Evolutionary conservation across 75 land plant genomes (phyloP).

Genomic region (Cunninghamia lanceolata): DNA sequence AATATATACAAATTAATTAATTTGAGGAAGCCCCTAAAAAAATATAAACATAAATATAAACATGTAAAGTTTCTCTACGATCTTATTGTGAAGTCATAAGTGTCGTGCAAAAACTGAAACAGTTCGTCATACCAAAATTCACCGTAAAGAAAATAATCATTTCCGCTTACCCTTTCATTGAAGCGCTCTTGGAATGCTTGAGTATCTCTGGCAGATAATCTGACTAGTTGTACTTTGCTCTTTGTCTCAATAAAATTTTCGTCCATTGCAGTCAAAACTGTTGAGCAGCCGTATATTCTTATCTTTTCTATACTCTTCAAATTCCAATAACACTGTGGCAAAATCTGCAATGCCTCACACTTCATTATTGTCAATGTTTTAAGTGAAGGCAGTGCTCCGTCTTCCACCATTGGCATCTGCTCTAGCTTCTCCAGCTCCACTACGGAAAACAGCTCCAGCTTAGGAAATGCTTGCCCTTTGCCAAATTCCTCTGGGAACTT

Average conservation of each 20-base stretch:
- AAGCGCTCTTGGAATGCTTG: neutral
- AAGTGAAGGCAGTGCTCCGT: neutral
- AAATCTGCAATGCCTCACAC: too few species aligned
- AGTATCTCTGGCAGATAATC: neutral
- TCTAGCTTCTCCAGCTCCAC: too few species aligned
- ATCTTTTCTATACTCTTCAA: neutral
- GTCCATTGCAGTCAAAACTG: neutral
- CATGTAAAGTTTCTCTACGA: too few species aligned
- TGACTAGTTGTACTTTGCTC: neutral
- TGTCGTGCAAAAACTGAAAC: neutral
- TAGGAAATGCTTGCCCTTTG: too few species aligned
- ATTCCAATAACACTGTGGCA: neutral
- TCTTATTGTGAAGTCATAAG: neutral
- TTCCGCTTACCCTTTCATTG: neutral
- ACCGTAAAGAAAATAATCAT: neutral
- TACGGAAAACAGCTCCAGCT: too few species aligned
- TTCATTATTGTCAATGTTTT: neutral
- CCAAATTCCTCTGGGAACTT: too few species aligned
- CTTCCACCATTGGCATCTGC: neutral
- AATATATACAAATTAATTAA: neutral
- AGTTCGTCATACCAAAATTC: neutral
- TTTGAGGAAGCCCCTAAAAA: too few species aligned
- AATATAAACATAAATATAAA: too few species aligned
- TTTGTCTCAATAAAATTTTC: neutral
- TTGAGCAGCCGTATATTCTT: neutral